Evolutionary conservation across 306 rosid genomes (phyloP), one percentile per base, ranked within the genome.

Genomic region (Psophocarpus tetragonolobus): DNA sequence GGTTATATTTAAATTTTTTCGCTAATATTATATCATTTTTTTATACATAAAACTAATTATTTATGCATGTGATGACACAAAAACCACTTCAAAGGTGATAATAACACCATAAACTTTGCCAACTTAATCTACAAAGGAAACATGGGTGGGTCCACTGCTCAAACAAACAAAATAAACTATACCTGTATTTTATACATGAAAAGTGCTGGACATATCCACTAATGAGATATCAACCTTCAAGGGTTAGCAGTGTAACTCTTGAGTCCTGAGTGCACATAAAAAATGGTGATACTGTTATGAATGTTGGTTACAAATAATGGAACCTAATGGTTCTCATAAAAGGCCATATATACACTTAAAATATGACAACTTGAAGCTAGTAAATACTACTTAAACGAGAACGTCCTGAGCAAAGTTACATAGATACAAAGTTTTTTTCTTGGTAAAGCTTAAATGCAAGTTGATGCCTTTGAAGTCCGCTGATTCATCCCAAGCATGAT

Each of bases 391-490:
- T 53, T 24, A 68, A 75, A 47, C 61, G 21, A 78, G 53, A 17
- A 36, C 60, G 36, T 63, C 65, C 84, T 45, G 12, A 38, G 69
- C 23, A 80, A 76, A 60, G 48, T 35, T 42, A 73, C 65, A 76
- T 65, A 89, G 62, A 79, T 75, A 83, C 80, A 84, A 13, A 89
- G 9, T 56, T 57, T 57, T 42, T n/a, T 38, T 7, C 23, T 8
- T 57, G 69, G 53, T 3, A 60, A 30, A 20, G 74, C 47, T 83
- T 76, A 92, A 42, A 86, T 81, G 85, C 82, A 85, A 41, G 91
- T 92, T 54, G 99, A 92, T 48, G 99, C 99, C 87, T 90, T 95
- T 77, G 97, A 85, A 72, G 99, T 95, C 32, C 99, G 83, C 24
- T 95, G 94, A 79, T 92, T 88, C 81, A 90, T 84, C 60, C 99